phyloP scores from a whole-genome alignment of 1,139 yeast species.

The Pichia sp. region DNA sequence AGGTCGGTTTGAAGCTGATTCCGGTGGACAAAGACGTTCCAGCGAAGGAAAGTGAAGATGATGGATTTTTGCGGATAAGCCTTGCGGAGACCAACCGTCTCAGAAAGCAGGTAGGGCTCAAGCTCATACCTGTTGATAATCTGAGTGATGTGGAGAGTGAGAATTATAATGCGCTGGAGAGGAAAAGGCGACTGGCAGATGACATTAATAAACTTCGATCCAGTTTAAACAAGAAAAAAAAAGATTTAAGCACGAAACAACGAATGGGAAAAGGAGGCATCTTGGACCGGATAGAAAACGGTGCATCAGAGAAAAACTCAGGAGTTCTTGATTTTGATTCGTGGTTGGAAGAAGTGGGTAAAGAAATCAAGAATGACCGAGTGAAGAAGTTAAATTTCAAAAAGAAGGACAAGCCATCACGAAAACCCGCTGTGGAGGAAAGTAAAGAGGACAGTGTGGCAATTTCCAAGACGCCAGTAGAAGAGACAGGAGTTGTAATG shows the following conservation, averaged over 20 bases:
- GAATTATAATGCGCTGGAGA: slow-evolving; percentile 20
- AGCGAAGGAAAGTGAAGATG: neutral
- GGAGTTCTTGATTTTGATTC: slow-evolving; percentile 21
- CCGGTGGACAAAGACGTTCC: slow-evolving; percentile 12
- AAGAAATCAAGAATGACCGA: slow-evolving; percentile 9
- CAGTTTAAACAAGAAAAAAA: slow-evolving; percentile 27
- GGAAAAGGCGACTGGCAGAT: slow-evolving; percentile 9
- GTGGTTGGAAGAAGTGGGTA: slow-evolving; percentile 30
- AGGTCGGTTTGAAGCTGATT: slow-evolving; percentile 25
- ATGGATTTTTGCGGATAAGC: slow-evolving; percentile 16
- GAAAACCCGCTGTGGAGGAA: neutral
- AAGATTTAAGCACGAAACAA: slow-evolving; percentile 21
- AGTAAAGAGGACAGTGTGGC: neutral
- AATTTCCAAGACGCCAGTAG: too few species aligned
- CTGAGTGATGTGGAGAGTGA: slow-evolving; percentile 31
- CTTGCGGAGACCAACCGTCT: slow-evolving; percentile 30
- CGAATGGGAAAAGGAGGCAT: slow-evolving; percentile 24
- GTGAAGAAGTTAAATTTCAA: slow-evolving; percentile 12
- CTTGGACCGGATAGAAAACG: slow-evolving; percentile 20
- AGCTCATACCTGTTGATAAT: slow-evolving; percentile 17
- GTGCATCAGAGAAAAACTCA: slow-evolving; percentile 4
- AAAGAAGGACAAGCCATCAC: neutral
- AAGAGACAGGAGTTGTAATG: slow-evolving; percentile 41
- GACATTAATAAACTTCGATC: slow-evolving; percentile 23
- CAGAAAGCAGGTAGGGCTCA: slow-evolving; percentile 24